Percentiles rank a stretch among this genome's conserved stretches.
Conservation (phyloP, 768 basidiomycete genomes). For the Epithele typhae region DNA sequence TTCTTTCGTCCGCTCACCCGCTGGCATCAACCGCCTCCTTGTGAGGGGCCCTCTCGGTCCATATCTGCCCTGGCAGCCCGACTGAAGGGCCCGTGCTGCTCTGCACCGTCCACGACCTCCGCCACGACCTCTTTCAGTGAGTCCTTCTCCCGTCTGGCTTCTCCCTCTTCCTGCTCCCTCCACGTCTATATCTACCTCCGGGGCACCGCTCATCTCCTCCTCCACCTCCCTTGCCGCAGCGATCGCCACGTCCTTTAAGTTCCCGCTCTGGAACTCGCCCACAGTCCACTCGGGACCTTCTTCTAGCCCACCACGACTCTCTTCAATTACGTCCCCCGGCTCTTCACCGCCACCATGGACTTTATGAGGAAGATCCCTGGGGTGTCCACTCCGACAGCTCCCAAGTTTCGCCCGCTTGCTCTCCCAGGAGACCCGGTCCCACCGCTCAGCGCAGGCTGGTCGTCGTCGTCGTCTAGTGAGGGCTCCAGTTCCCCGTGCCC, state of each 20-base stretch:
- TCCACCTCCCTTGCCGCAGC: no score
- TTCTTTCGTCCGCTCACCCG: background rate
- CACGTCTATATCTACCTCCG: background rate
- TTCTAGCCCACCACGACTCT: no score
- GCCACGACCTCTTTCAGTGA: conserved; percentile 8
- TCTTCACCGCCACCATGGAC: conserved; percentile 1
- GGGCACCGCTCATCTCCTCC: background rate
- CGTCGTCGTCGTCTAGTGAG: conserved; percentile 6
- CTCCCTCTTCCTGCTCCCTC: background rate
- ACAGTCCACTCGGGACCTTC: no score
- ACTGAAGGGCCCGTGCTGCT: conserved; percentile 8
- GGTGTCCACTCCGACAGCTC: conserved; percentile 4
- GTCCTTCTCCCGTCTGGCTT: background rate
- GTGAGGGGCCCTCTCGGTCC: conserved; percentile 10
- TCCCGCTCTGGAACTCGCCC: no score
- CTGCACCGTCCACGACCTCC: conserved; percentile 1
- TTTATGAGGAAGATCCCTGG: conserved; percentile 4
- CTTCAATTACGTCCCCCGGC: no score
- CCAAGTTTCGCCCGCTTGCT: conserved; percentile 4
- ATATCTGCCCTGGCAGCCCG: conserved; percentile 12
- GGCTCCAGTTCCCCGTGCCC: conserved; percentile 4
- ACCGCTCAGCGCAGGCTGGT: conserved; percentile 4
- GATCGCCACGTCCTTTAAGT: no score
- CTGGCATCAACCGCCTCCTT: conserved; percentile 4
- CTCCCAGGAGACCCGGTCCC: conserved; percentile 1